Evolutionary conservation across 2,329 filamentous ascomycete genomes (phyloP).

Genomic region (Trichoderma oligosporum): DNA sequence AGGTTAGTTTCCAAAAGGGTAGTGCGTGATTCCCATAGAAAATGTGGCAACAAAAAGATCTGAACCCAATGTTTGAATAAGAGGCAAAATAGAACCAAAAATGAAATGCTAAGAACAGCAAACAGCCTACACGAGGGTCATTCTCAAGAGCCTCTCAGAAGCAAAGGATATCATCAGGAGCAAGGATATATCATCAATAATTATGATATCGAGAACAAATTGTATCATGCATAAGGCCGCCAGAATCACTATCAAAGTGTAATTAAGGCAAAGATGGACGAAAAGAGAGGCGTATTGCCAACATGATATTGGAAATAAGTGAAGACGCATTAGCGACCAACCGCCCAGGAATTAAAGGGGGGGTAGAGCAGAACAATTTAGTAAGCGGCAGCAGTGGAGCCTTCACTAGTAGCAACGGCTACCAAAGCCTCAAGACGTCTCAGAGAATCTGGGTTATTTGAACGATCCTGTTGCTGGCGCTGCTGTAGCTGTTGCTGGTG

Average conservation of each 20-base stretch:
- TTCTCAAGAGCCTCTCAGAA: background rate
- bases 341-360: background rate
- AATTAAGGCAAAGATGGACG: background rate
- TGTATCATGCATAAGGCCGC: background rate
- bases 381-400: conserved; percentile 41
- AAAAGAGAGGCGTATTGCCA: background rate
- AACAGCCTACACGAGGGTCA: background rate
- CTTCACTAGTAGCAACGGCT: conserved; percentile 44
- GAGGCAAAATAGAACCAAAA: background rate
- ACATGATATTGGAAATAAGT: background rate
- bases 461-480: conserved; percentile 28
- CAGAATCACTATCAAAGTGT: background rate
- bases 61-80: background rate
- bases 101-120: background rate
- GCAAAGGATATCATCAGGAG: background rate
- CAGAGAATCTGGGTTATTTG: conserved; percentile 33
- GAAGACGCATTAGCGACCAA: background rate
- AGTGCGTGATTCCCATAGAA: background rate
- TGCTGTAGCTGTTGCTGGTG: conserved; percentile 24
- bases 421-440: conserved; percentile 42
- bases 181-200: conserved; percentile 13
- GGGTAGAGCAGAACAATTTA: conserved; percentile 21
- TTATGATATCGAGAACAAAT: background rate
- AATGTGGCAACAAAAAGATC: background rate
- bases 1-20: background rate